Evolutionary conservation across 495 filamentous ascomycete genomes (phyloP).

Genomic region (Xylaria bambusicola): DNA sequence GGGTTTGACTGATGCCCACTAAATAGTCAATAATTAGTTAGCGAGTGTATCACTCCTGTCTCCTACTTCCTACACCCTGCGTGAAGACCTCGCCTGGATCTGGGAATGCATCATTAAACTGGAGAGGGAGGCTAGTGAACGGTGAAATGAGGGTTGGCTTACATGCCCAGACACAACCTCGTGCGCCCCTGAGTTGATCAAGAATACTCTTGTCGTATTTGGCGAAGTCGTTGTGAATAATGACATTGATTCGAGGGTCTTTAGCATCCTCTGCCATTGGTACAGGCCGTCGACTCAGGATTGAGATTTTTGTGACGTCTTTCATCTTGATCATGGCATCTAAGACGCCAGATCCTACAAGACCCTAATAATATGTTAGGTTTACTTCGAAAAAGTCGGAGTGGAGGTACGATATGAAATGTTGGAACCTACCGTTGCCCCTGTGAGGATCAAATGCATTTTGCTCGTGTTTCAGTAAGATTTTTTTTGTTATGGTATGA

Average conservation of each 20-base stretch:
- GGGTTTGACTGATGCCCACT: conserved; percentile 58
- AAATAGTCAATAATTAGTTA: background rate
- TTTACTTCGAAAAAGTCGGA: background rate
- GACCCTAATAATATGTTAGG: conserved; percentile 40
- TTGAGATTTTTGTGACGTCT: conserved; percentile 61
- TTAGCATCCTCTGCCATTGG: conserved; percentile 61
- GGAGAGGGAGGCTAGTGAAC: background rate
- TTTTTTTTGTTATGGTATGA: background rate
- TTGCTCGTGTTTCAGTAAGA: background rate
- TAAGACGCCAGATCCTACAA: conserved; percentile 66
- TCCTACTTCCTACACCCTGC: too few species aligned
- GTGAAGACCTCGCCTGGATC: too few species aligned
- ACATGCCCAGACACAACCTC: conserved; percentile 69
- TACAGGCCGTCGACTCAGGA: conserved; percentile 67
- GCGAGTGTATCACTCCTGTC: background rate
- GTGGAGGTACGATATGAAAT: background rate
- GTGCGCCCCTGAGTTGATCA: conserved; percentile 60
- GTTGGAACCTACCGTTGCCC: conserved; percentile 52
- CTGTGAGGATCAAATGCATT: conserved; percentile 77
- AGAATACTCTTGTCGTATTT: conserved; percentile 57
- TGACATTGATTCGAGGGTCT: conserved; percentile 60
- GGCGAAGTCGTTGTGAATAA: conserved; percentile 66
- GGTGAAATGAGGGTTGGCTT: background rate
- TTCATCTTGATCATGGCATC: conserved; percentile 62
- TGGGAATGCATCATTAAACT: background rate